Evolutionary conservation across 208 protist genomes (phyloP).

Genomic region (Polymyxa betae): DNA sequence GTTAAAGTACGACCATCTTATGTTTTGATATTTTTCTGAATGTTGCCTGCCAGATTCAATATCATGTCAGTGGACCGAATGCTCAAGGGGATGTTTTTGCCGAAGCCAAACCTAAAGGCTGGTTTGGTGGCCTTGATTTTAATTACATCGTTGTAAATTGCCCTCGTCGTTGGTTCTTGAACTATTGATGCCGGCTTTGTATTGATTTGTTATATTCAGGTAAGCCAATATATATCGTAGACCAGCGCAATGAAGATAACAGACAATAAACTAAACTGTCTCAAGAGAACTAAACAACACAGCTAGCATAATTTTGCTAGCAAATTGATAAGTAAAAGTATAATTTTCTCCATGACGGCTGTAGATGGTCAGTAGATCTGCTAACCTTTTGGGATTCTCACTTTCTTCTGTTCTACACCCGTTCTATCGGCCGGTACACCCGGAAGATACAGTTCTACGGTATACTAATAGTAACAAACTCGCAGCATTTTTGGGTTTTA

Average conservation of each 20-base stretch:
- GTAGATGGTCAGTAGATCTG: no score
- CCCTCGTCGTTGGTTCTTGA: background rate
- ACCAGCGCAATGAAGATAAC: background rate
- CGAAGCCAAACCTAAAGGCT: constrained; percentile 16
- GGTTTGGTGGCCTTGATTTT: constrained; percentile 37
- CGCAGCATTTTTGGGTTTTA: no score
- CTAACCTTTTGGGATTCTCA: no score
- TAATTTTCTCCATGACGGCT: no score
- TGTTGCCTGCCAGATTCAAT: constrained; percentile 13
- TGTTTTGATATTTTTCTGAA: background rate
- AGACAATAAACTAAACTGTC: background rate
- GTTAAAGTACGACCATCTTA: no score
- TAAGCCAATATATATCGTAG: background rate
- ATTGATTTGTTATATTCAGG: background rate
- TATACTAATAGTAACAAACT: no score
- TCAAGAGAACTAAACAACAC: no score
- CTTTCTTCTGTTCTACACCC: no score
- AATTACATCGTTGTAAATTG: constrained; percentile 50
- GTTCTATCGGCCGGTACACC: no score
- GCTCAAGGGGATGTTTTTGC: constrained; percentile 17
- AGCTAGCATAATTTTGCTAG: no score
- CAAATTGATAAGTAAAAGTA: no score
- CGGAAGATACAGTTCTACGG: no score
- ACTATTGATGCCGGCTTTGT: background rate
- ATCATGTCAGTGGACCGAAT: constrained; percentile 24